Percentiles rank a stretch among this genome's conserved stretches.
Evolutionary conservation across 2,329 filamentous ascomycete genomes (phyloP).

Genomic region (Lachnellula occidentalis): DNA sequence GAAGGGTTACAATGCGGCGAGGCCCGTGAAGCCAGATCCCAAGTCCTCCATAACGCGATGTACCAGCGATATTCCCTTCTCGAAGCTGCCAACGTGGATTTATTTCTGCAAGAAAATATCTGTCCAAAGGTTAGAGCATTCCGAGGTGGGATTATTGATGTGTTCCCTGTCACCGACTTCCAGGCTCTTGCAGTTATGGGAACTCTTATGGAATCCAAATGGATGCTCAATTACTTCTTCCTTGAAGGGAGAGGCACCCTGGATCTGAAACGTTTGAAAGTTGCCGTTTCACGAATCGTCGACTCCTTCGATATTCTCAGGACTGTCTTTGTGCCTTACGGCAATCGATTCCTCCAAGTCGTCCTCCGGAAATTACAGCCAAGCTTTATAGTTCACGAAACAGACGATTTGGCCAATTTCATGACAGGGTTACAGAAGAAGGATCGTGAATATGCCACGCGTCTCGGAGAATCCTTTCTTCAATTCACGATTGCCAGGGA

Average conservation of each 20-base stretch:
- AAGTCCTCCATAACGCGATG: constrained; percentile 3
- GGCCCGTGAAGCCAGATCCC: constrained; percentile 3
- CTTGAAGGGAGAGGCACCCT: constrained; percentile 7
- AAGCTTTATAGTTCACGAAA: constrained; percentile 4
- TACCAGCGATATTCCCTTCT: constrained; percentile 12
- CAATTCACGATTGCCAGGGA: background rate
- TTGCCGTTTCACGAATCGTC: background rate
- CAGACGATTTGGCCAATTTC: background rate
- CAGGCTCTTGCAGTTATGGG: constrained; percentile 8
- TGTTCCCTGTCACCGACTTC: constrained; percentile 11
- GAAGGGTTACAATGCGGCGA: background rate
- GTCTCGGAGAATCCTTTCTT: background rate
- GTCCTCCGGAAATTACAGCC: constrained; percentile 6
- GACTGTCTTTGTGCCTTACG: constrained; percentile 5
- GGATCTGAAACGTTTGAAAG: constrained; percentile 5
- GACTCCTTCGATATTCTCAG: constrained; percentile 6
- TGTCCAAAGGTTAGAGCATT: constrained; percentile 9
- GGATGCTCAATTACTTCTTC: constrained; percentile 16
- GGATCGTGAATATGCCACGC: background rate
- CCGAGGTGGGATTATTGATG: constrained; percentile 8
- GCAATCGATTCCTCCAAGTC: constrained; percentile 5
- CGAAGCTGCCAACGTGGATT: constrained; percentile 22
- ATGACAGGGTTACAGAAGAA: background rate
- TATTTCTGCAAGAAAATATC: constrained; percentile 12
- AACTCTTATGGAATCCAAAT: constrained; percentile 10